Conservation (phyloP, 208 protist genomes). For the Tritrichomonas musculus region DNA sequence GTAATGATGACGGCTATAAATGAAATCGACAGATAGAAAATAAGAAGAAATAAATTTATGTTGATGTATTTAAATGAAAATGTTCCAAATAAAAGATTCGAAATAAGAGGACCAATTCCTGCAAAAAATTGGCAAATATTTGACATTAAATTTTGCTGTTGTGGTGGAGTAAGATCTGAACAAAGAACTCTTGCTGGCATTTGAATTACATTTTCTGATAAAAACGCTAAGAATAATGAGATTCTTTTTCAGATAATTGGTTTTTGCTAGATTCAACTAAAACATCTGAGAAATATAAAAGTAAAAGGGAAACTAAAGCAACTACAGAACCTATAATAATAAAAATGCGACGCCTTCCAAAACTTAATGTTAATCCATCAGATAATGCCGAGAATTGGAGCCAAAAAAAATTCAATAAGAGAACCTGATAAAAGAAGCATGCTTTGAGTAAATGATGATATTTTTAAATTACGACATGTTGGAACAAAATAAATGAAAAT, state of each 20-base stretch:
- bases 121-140: not conserved
- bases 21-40: too few relatives aligned
- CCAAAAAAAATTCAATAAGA: too few relatives aligned
- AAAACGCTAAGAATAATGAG: not conserved
- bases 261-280: too few relatives aligned
- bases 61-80: too few relatives aligned
- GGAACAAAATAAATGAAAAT: too few relatives aligned
- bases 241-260: not conserved
- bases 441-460: too few relatives aligned
- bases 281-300: not conserved
- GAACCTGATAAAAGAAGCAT: too few relatives aligned
- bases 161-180: not conserved
- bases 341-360: not conserved
- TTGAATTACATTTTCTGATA: not conserved
- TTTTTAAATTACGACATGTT: too few relatives aligned
- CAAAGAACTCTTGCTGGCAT: not conserved
- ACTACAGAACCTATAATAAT: not conserved
- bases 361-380: not conserved
- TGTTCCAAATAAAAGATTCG: not conserved
- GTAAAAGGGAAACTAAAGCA: not conserved
- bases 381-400: too few relatives aligned
- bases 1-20: not conserved
- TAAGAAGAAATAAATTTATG: not conserved
- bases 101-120: not conserved
- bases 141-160: not conserved